Evolutionary conservation across 495 filamentous ascomycete genomes (phyloP).

Genomic region (Aspergillus kassunensis): DNA sequence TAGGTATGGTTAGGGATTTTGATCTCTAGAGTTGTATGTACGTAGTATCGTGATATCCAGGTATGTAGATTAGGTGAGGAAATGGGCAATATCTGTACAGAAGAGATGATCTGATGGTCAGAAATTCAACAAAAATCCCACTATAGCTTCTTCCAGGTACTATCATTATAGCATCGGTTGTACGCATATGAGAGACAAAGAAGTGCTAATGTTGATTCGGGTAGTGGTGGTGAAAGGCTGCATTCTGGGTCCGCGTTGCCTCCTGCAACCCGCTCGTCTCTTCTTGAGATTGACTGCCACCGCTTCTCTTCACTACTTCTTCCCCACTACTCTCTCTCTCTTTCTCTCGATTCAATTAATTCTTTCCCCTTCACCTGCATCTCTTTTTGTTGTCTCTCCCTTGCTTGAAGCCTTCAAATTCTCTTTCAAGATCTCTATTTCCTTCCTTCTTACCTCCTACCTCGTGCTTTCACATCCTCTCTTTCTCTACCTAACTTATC

Average conservation of each 20-base stretch:
- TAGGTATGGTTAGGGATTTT: not conserved
- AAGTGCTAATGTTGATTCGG: not conserved
- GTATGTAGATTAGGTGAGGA: not conserved
- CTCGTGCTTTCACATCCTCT: conserved; percentile 10
- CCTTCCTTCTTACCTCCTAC: conserved; percentile 8
- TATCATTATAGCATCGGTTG: not conserved
- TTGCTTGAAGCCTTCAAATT: conserved; percentile 17
- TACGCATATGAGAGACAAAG: conserved; percentile 1
- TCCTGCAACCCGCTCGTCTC: conserved; percentile 33
- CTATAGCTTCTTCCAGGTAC: not conserved
- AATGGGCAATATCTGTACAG: conserved; percentile 9
- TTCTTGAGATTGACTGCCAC: conserved; percentile 24
- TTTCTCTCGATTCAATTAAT: too few species aligned
- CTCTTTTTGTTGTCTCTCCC: conserved; percentile 22
- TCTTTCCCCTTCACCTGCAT: conserved; percentile 18
- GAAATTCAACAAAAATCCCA: not conserved
- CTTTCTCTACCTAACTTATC: conserved; percentile 17
- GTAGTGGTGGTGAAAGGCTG: not conserved
- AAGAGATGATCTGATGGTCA: not conserved
- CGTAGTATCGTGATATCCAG: not conserved
- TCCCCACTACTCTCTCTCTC: conserved; percentile 35
- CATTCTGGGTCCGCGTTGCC: conserved; percentile 36
- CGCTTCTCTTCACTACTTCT: conserved; percentile 27
- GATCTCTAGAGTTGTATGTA: not conserved
- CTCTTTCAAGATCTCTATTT: conserved; percentile 12